These are phyloP conservation scores for Akanthomyces lecanii DNA, from an alignment of 2,329 filamentous ascomycete species.

Conservation along the genomic window DNA sequence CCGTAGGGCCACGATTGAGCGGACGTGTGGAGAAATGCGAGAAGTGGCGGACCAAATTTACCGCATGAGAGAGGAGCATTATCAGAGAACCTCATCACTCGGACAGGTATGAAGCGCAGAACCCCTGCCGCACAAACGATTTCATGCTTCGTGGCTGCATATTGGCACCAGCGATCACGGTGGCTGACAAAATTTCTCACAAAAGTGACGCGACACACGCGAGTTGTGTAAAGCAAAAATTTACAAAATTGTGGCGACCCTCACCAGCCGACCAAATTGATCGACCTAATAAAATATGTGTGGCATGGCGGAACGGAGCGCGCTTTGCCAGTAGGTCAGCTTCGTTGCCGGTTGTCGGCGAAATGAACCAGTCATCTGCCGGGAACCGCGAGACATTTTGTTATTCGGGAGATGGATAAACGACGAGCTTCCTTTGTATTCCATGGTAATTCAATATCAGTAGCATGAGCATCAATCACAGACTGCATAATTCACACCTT, in stretches of 20 bases:
- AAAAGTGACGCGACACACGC: conserved; percentile 1
- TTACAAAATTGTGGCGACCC: conserved; percentile 15
- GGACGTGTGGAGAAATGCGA: conserved; percentile 64
- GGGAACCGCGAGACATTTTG: conserved; percentile 10
- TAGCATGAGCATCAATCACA: conserved; percentile 13
- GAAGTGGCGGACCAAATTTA: conserved; percentile 59
- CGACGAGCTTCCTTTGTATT: conserved; percentile 2
- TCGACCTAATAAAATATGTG: conserved; percentile 11
- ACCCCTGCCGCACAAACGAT: not conserved
- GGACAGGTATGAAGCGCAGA: conserved; percentile 26
- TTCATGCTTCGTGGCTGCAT: not conserved
- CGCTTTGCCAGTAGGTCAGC: conserved; percentile 14
- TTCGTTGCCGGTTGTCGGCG: conserved; percentile 14
- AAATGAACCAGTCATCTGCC: conserved; percentile 18
- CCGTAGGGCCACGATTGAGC: conserved; percentile 67
- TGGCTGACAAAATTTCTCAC: conserved; percentile 12
- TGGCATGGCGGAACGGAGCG: conserved; percentile 13
- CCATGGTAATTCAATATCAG: not conserved
- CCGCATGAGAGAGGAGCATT: conserved; percentile 41
- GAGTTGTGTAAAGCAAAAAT: conserved; percentile 9
- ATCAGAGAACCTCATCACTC: conserved; percentile 32
- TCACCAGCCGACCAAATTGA: conserved; percentile 12
- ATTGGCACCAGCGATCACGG: not conserved
- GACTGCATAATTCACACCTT: conserved; percentile 8
- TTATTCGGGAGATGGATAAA: conserved; percentile 2